Base-by-base conservation (phyloP, 768 basidiomycete species). In the Hygrophorus russula region DNA sequence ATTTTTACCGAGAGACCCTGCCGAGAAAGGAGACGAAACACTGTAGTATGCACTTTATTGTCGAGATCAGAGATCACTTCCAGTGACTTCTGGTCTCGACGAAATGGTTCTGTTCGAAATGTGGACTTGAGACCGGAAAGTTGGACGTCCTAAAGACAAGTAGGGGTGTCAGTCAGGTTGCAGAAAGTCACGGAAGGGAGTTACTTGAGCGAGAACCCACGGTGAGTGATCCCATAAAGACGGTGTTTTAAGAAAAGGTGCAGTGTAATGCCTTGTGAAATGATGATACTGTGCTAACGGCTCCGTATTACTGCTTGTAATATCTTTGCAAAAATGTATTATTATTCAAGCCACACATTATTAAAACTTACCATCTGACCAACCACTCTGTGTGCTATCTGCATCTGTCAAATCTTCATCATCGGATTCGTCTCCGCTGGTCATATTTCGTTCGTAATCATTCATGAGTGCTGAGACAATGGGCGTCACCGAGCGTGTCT, bases 341-440 rank as follows among this genome's bases (percentile, higher is more conserved):
- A 19, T 28, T 11, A 41, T 33, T 18, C 13, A 30, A n/a, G 42
- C 41, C 13, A 19, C 6, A 12, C 17, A 10, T 10, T 28, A 6
- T 13, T 17, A 31, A 41, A 12, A 49, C 61, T 46, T 45, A 76
- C 75, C 68, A 11, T 76, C 68, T 20, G 67, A 69, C 73, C 68
- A 71, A 40, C 64, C 61, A 56, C 64, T 64, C 36, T 73, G 72
- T 10, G 73, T 68, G 36, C 65, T 70, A 44, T 63, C 62, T 31
- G 58, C 63, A 37, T 81, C 80, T 2, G 77, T 82, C 39, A 83
- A 54, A 53, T 81, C 82, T 17, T 75, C 78, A 49, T 84, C 64
- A 50, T 89, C 88, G 2, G 87, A 89, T 58, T 90, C 87, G 49
- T 88, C 86, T 2, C 75, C 78, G 39, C 77, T 81, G 7, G 74